Conservation (phyloP, 1,284 basidiomycete species). For the Phlebopus sp. region DNA sequence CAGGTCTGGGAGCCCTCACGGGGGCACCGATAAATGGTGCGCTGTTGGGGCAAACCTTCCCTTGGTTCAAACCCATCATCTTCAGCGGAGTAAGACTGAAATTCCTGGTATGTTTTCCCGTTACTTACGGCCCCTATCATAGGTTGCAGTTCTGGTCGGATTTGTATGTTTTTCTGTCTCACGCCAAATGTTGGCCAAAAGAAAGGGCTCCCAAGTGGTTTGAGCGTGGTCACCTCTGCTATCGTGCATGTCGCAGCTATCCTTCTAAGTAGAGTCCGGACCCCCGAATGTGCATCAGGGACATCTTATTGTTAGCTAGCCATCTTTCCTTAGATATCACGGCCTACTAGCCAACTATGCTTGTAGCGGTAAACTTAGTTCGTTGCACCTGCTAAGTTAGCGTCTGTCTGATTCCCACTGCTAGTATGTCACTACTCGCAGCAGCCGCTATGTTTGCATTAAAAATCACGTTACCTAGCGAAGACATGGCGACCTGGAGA, state of each 20-base stretch:
- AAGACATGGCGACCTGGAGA: neutral
- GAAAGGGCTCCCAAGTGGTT: neutral
- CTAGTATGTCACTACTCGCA: too few relatives aligned
- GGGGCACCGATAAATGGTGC: conserved; percentile 35
- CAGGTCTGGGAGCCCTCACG: conserved; percentile 19
- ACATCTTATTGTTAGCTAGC: too few relatives aligned
- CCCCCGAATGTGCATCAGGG: too few relatives aligned
- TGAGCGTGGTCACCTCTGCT: neutral
- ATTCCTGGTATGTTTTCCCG: neutral
- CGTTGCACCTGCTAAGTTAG: neutral
- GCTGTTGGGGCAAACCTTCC: conserved; percentile 24
- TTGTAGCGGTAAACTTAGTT: too few relatives aligned
- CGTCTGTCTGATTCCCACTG: neutral
- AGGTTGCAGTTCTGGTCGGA: neutral
- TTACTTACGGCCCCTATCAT: neutral
- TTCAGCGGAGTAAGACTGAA: conserved; percentile 30
- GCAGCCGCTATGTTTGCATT: too few relatives aligned
- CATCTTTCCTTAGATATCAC: too few relatives aligned
- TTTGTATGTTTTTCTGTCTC: neutral
- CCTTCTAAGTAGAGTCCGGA: neutral
- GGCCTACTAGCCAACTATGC: too few relatives aligned
- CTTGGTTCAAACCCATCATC: conserved; percentile 30
- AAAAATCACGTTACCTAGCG: neutral
- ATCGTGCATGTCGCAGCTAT: neutral
- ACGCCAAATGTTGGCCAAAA: neutral